Conservation (phyloP, 106 monocot species). For the Dioscorea dumetorum region DNA sequence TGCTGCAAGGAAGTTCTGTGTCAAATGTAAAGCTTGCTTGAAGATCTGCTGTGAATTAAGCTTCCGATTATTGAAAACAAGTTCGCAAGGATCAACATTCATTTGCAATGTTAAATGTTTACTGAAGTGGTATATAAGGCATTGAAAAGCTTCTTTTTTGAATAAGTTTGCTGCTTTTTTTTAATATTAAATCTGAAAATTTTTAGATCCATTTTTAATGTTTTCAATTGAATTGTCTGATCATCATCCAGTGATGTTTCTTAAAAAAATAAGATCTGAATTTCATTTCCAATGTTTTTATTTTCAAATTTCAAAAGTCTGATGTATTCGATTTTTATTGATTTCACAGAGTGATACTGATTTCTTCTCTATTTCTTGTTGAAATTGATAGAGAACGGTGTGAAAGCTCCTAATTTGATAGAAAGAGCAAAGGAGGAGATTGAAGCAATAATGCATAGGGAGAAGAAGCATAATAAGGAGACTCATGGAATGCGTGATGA, state of each 20-base stretch:
- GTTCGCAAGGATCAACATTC: too few relatives aligned
- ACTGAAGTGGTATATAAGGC: too few relatives aligned
- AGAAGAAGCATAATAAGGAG: conserved; percentile 46
- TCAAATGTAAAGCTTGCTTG: too few relatives aligned
- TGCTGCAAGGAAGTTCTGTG: too few relatives aligned
- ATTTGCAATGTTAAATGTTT: too few relatives aligned
- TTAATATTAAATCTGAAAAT: too few relatives aligned
- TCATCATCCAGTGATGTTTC: not conserved
- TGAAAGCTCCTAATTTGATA: conserved; percentile 30
- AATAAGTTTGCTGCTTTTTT: too few relatives aligned
- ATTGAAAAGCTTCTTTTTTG: too few relatives aligned
- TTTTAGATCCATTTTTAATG: too few relatives aligned
- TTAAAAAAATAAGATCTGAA: not conserved
- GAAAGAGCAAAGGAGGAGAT: conserved; percentile 54
- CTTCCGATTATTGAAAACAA: too few relatives aligned
- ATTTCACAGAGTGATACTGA: not conserved
- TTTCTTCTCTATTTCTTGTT: not conserved
- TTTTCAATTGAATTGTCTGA: too few relatives aligned
- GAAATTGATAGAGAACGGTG: conserved; percentile 15
- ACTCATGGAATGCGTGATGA: conserved; percentile 67
- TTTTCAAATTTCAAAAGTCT: not conserved
- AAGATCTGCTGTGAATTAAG: too few relatives aligned
- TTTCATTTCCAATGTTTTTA: not conserved
- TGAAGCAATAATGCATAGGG: conserved; percentile 31
- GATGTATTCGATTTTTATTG: not conserved